These are phyloP conservation scores for Pythium folliculosum DNA, from an alignment of 352 stramenopile genomes.

Conservation along the genomic window DNA sequence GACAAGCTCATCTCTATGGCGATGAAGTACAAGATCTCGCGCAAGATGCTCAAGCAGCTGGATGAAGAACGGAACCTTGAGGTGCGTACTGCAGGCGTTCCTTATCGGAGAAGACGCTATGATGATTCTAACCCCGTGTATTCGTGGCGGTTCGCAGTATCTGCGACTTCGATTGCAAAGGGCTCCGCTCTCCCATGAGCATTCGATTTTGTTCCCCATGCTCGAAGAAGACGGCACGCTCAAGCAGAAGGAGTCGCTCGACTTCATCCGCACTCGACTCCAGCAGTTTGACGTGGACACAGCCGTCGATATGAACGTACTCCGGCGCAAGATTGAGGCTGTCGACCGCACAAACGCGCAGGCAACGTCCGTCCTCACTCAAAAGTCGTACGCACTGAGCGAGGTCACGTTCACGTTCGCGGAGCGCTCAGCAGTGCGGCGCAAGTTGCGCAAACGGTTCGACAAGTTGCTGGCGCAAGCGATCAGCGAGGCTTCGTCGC, in stretches of 20 bases:
- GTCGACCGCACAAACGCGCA: conserved; percentile 58
- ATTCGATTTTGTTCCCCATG: conserved; percentile 74
- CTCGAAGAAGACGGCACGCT: conserved; percentile 42
- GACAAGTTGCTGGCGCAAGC: conserved; percentile 43
- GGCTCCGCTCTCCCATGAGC: conserved; percentile 57
- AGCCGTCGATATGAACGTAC: conserved; percentile 65
- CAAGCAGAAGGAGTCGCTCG: conserved; percentile 45
- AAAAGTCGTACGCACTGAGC: conserved; percentile 59
- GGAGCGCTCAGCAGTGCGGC: conserved; percentile 50
- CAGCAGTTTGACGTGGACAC: conserved; percentile 61
- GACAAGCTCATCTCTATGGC: conserved; percentile 47
- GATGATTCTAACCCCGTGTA: not conserved
- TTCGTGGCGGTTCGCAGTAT: conserved; percentile 39
- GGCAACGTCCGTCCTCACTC: conserved; percentile 51
- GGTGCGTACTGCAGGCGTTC: conserved; percentile 29
- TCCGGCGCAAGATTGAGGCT: conserved; percentile 79
- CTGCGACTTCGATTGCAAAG: conserved; percentile 68
- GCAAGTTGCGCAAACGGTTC: conserved; percentile 47
- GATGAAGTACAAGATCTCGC: conserved; percentile 70
- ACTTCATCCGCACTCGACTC: conserved; percentile 64
- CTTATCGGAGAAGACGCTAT: not conserved
- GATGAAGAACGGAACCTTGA: conserved; percentile 73
- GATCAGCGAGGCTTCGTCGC: conserved; percentile 49
- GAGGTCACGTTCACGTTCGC: conserved; percentile 67
- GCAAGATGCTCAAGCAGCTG: conserved; percentile 51